phyloP scores from a whole-genome alignment of 805 yeast genomes.

The Wickerhamiella brachini region DNA sequence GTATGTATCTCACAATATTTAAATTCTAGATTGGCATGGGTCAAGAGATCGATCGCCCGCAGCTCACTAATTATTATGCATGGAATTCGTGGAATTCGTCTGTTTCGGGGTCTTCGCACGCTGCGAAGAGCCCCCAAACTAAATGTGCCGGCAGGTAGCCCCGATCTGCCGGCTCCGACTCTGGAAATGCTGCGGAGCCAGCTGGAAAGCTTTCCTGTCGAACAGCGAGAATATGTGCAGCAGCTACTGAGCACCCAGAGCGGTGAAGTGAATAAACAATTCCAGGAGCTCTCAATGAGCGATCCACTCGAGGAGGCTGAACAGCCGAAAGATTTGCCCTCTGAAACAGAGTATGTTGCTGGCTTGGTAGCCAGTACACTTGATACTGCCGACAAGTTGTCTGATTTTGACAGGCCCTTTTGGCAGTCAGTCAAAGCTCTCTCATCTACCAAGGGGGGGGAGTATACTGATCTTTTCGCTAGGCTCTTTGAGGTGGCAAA shows the following conservation, averaged over 20 bases:
- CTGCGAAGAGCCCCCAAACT: neutral
- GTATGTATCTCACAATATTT: neutral
- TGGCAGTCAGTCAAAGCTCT: slow-evolving; percentile 11
- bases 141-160: neutral
- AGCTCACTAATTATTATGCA: neutral
- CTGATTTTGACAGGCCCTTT: slow-evolving; percentile 9
- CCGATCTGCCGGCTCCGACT: slow-evolving; percentile 1
- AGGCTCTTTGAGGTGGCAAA: slow-evolving; percentile 16
- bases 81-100: neutral
- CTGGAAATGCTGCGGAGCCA: slow-evolving; percentile 4
- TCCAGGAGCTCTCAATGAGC: neutral
- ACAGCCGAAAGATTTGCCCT: neutral
- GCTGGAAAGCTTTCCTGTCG: slow-evolving; percentile 8
- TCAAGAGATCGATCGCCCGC: no score
- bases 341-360: slow-evolving; percentile 2
- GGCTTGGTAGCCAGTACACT: slow-evolving; percentile 4
- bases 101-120: neutral
- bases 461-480: slow-evolving; percentile 9
- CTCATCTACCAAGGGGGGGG: slow-evolving; percentile 1
- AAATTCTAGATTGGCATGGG: neutral
- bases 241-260: slow-evolving; percentile 3
- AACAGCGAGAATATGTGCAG: slow-evolving; percentile 7
- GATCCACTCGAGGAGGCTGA: neutral
- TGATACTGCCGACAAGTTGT: slow-evolving; percentile 4
- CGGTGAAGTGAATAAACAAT: neutral